These are phyloP conservation scores for Rhizopus stolonifer DNA, from an alignment of 371 early-diverging fungal genomes.

Conservation along the genomic window DNA sequence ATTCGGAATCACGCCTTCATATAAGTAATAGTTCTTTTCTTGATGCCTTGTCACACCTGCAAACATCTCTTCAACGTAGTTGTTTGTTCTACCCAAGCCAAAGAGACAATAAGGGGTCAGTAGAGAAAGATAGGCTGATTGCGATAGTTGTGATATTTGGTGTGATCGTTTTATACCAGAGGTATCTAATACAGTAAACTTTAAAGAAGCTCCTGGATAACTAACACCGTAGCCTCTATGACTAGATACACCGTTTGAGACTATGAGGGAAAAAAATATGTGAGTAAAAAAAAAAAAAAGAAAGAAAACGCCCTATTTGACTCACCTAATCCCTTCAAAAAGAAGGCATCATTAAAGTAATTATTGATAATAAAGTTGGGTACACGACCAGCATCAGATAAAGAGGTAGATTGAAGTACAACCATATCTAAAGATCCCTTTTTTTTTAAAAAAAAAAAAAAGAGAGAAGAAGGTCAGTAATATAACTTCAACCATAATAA, in stretches of 20 bases:
- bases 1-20: slow-evolving; percentile 90
- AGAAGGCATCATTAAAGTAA: slow-evolving; percentile 91
- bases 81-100: slow-evolving; percentile 93
- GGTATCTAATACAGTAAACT: slow-evolving; percentile 82
- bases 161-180: slow-evolving; percentile 74
- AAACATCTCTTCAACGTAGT: slow-evolving; percentile 90
- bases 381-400: slow-evolving; percentile 27
- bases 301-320: too few relatives aligned
- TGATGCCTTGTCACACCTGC: slow-evolving; percentile 79
- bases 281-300: neutral
- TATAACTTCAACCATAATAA: too few relatives aligned
- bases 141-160: slow-evolving; percentile 80
- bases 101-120: slow-evolving; percentile 84
- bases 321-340: slow-evolving; percentile 83
- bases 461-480: neutral
- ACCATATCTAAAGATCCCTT: slow-evolving; percentile 89
- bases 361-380: slow-evolving; percentile 74
- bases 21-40: slow-evolving; percentile 54
- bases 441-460: slow-evolving; percentile 7
- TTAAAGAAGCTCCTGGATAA: slow-evolving; percentile 80
- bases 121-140: slow-evolving; percentile 72
- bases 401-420: slow-evolving; percentile 43
- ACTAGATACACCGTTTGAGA: slow-evolving; percentile 74
- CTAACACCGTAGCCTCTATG: slow-evolving; percentile 76
- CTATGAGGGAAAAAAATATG: slow-evolving; percentile 15